Percentiles rank a stretch among this genome's conserved stretches.
Evolutionary conservation across 2,329 filamentous ascomycete genomes (phyloP).

Genomic region (Davidsoniella neocaledoniae): DNA sequence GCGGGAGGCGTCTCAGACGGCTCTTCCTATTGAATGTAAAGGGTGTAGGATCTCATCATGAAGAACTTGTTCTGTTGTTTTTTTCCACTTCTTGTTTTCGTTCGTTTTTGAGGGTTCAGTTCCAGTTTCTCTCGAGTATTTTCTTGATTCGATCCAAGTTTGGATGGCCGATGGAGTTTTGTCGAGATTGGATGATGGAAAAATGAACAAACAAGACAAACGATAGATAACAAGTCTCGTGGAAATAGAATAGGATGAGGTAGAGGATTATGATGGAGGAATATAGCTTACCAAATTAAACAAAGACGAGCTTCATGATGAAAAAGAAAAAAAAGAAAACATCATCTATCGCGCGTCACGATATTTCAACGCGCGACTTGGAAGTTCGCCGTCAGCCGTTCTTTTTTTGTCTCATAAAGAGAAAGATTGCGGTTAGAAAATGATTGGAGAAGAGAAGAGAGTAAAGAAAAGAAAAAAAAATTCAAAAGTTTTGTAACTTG

Average conservation of each 20-base stretch:
- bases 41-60: constrained; percentile 23
- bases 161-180: not conserved
- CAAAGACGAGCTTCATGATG: not conserved
- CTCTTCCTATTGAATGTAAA: constrained; percentile 23
- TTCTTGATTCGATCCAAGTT: no score
- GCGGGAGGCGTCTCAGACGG: constrained; percentile 22
- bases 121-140: no score
- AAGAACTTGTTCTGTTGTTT: not conserved
- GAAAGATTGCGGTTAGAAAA: not conserved
- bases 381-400: not conserved
- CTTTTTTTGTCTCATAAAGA: no score
- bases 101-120: no score
- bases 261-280: not conserved
- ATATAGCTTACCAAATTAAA: not conserved
- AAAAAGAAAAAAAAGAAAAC: no score
- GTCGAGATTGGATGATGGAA: not conserved
- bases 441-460: not conserved
- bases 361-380: no score
- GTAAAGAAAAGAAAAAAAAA: not conserved
- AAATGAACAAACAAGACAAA: not conserved
- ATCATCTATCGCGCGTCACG: no score
- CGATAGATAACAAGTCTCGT: not conserved
- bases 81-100: not conserved
- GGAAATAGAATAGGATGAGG: not conserved
- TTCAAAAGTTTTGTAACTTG: not conserved